Percentiles rank a stretch among this genome's conserved stretches.
phyloP scores from a whole-genome alignment of 768 basidiomycete species.

The button mushroom (Agaricus bisporus) region DNA sequence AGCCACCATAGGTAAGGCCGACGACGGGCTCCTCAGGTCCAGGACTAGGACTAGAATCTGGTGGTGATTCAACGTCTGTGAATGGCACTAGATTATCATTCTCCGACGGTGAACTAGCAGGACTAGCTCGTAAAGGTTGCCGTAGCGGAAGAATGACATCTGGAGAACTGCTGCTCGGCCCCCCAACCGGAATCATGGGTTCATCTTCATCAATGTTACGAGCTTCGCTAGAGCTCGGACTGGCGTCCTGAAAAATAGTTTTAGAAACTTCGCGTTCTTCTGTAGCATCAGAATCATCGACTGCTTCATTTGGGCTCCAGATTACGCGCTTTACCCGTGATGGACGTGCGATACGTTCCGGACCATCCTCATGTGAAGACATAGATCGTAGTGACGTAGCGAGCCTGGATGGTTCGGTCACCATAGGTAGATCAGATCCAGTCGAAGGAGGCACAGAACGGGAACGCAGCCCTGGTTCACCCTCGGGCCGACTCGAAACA shows the following conservation, averaged over 20 bases:
- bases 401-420: background rate
- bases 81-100: background rate
- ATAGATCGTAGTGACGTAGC: background rate
- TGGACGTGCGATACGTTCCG: background rate
- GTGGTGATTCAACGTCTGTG: constrained; percentile 9
- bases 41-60: constrained; percentile 7
- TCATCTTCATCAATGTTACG: background rate
- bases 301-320: too few species aligned
- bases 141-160: constrained; percentile 3
- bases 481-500: background rate
- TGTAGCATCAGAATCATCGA: background rate
- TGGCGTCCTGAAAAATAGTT: background rate
- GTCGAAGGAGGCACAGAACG: constrained; percentile 1
- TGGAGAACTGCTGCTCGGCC: background rate
- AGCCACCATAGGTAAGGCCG: constrained; percentile 22
- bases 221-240: background rate
- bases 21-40: background rate
- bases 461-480: background rate
- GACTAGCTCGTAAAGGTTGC: background rate
- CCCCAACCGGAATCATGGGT: background rate
- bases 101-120: constrained; percentile 2
- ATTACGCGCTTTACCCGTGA: background rate
- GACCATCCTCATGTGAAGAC: background rate
- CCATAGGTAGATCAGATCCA: background rate
- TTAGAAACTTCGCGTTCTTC: constrained; percentile 1